A percentile compares a stretch with the other conserved stretches of the same genome.
These are phyloP conservation scores for Beauveria bassiana DNA, from an alignment of 2,329 filamentous ascomycete genomes.

Conservation along the genomic window DNA sequence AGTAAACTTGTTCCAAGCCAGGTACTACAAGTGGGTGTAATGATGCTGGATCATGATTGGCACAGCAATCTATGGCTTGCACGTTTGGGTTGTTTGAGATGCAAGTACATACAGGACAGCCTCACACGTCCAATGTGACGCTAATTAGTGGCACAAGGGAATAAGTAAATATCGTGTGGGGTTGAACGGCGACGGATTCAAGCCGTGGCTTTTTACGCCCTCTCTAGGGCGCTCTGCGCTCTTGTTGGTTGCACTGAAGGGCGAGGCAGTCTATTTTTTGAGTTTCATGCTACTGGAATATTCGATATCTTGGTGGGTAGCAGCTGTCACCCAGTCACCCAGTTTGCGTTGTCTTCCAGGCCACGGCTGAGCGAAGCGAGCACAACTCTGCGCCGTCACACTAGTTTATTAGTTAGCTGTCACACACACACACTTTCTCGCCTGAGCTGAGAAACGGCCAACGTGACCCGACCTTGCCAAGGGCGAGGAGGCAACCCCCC, in stretches of 20 bases:
- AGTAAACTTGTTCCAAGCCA: background rate
- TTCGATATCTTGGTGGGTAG: background rate
- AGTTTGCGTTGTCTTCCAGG: background rate
- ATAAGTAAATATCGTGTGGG: background rate
- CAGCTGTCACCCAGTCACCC: background rate
- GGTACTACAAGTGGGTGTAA: background rate
- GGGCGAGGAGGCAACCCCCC: background rate
- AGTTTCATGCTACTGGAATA: slow-evolving; percentile 3
- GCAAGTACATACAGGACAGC: background rate
- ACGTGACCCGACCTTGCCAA: background rate
- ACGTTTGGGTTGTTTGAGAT: background rate
- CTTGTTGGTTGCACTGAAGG: background rate
- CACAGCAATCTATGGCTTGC: background rate
- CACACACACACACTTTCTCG: background rate
- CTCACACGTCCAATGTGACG: background rate
- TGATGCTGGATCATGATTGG: background rate
- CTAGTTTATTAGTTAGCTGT: background rate
- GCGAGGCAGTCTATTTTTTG: background rate
- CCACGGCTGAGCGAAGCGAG: background rate
- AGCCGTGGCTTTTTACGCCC: background rate
- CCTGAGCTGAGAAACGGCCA: background rate
- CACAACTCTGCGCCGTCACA: background rate
- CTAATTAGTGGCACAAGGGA: background rate
- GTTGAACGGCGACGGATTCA: background rate
- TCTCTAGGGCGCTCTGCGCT: background rate